A percentile compares a stretch with the other conserved stretches of the same genome.
These are phyloP conservation scores for Talaromyces funiculosus DNA, from an alignment of 2,329 filamentous ascomycete genomes.

Conservation along the genomic window DNA sequence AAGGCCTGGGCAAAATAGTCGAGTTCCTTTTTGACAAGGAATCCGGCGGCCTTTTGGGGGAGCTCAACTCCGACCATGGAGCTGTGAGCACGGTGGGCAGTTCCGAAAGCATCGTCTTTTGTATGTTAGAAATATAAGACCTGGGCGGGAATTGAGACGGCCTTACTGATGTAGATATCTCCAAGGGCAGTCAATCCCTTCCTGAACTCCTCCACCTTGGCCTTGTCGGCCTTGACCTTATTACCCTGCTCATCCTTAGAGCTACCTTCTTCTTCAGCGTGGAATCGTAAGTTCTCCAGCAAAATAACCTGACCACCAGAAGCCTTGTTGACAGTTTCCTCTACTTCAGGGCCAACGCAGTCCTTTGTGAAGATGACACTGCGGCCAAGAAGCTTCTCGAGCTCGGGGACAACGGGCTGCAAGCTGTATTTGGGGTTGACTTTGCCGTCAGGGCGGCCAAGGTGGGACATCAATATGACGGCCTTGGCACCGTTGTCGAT, in stretches of 20 bases:
- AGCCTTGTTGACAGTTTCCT: slow-evolving; percentile 81
- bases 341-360: slow-evolving; percentile 82
- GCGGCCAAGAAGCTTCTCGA: slow-evolving; percentile 83
- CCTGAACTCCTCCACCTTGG: slow-evolving; percentile 84
- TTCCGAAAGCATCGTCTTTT: slow-evolving; percentile 96
- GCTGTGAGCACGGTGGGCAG: slow-evolving; percentile 95
- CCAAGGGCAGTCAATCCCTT: slow-evolving; percentile 91
- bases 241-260: slow-evolving; percentile 90
- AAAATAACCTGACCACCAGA: slow-evolving; percentile 77
- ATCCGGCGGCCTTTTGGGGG: slow-evolving; percentile 93
- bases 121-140: background rate
- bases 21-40: slow-evolving; percentile 99
- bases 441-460: slow-evolving; percentile 90
- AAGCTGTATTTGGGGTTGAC: slow-evolving; percentile 90
- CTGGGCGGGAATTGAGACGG: too few species aligned
- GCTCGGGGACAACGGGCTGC: slow-evolving; percentile 82
- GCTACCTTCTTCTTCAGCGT: slow-evolving; percentile 96
- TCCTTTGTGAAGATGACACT: slow-evolving; percentile 83
- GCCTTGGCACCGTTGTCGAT: slow-evolving; percentile 85
- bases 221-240: slow-evolving; percentile 97
- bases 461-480: slow-evolving; percentile 96
- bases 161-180: slow-evolving; percentile 86
- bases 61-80: slow-evolving; percentile 98
- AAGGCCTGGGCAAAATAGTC: slow-evolving; percentile 98
- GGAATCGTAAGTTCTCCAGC: slow-evolving; percentile 97